Evolutionary conservation across 2,329 filamentous ascomycete genomes (phyloP), one percentile per base, ranked within the genome.

Genomic region (Aspergillus pseudotamarii): DNA sequence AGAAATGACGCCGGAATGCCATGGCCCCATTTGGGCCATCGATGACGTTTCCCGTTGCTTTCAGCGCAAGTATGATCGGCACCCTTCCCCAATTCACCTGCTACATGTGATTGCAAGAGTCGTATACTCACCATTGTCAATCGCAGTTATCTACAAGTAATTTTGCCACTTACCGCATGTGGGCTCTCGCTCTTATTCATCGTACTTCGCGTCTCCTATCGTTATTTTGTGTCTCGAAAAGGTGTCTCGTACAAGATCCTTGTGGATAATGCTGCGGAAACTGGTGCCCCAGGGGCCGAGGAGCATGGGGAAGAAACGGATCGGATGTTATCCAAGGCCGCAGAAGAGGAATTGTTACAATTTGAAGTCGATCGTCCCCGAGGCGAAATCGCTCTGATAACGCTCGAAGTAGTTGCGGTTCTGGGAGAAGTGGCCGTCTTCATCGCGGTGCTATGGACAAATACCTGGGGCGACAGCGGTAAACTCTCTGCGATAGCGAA

Each of bases 331-430:
- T 82, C 81, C 60, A 81, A 84, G 55, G 85, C 84, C n/a, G 79
- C 81, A 62, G 81, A 78, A 53, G 78, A 79, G 57, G 81, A 82
- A 53, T 77, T 82, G 64, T 73, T 78, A 14, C 83, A 83, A 14
- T 78, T 85, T 57, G 86, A 94, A 55, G 83, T 94, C 63, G 89
- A 95, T 77, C 89, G 86, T 51, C 95, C 95, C 1, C 83, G 86
- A 10, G 93, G 87, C 50, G 90, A 96, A 79, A 80, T 89, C 46
- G 78, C 89, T 10, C 83, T 93, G 14, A 86, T 94, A 6, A 72
- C 89, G 1, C 70, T 94, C 10, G 95, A 99, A 80, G 88, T 91
- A 71, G 75, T 93, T 11, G 90, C 91, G 32, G 85, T 97, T 38
- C 76, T 89, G 59, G 91, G 86, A 14, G 84, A 95, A 68, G 78